phyloP scores from a whole-genome alignment of 2,329 filamentous ascomycete species.

The Shiraia bambusicola region DNA sequence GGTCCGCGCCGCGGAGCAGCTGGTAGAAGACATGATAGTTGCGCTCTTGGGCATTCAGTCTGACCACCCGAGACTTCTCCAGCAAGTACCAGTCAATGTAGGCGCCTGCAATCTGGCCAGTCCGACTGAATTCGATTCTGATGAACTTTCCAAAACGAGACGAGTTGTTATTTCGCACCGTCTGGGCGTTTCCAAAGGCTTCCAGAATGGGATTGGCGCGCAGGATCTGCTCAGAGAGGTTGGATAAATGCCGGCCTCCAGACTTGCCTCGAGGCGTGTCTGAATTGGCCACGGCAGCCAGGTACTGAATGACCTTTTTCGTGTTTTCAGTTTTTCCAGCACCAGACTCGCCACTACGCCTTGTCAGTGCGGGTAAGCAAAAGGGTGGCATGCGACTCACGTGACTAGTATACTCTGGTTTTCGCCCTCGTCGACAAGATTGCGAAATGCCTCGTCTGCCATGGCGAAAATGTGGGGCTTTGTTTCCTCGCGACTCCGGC shows the following conservation, averaged over 20 bases:
- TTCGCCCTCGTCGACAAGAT: constrained; percentile 88
- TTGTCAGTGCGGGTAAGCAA: constrained; percentile 16
- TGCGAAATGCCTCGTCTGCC: constrained; percentile 94
- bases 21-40: constrained; percentile 99
- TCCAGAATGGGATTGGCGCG: constrained; percentile 96
- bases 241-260: constrained; percentile 70
- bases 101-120: constrained; percentile 88
- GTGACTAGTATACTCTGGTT: constrained; percentile 98
- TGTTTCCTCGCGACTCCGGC: constrained; percentile 85
- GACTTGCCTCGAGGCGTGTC: constrained; percentile 66
- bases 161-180: constrained; percentile 96
- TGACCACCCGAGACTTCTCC: constrained; percentile 96
- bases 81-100: constrained; percentile 98
- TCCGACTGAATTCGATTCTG: constrained; percentile 86
- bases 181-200: constrained; percentile 97
- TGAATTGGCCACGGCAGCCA: constrained; percentile 87
- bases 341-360: constrained; percentile 77
- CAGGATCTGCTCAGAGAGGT: constrained; percentile 92
- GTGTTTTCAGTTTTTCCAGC: constrained; percentile 99
- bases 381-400: constrained; percentile 42
- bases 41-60: constrained; percentile 80
- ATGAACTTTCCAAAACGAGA: constrained; percentile 99
- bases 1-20: constrained; percentile 79
- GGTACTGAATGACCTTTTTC: constrained; percentile 98
- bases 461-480: constrained; percentile 98